A percentile compares a stretch with the other conserved stretches of the same genome.
These are phyloP conservation scores for Amborella trichopoda DNA, from an alignment of 164 flowering plant species.

Conservation along the genomic window DNA sequence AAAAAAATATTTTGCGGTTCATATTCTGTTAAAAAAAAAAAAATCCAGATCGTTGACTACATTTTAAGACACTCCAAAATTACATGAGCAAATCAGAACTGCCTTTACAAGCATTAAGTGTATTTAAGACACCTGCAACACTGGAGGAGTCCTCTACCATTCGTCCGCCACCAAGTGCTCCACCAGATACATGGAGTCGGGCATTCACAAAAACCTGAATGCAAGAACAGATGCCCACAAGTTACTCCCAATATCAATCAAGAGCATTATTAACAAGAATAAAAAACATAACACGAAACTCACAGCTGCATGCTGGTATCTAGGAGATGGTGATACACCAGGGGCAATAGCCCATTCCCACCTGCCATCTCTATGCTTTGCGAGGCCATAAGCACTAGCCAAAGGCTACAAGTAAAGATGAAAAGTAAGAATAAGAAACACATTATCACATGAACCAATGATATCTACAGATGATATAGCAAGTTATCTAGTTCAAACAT, in stretches of 20 bases:
- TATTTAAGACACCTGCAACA: conserved; percentile 79
- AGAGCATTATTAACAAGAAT: not conserved
- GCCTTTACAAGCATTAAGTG: too few relatives aligned
- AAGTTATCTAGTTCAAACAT: too few relatives aligned
- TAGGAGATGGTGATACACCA: conserved; percentile 98
- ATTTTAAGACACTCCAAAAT: too few relatives aligned
- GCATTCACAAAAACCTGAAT: conserved; percentile 98
- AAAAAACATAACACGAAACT: conserved; percentile 15
- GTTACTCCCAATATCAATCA: not conserved
- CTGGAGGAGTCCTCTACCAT: conserved; percentile 99
- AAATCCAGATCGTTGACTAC: too few relatives aligned
- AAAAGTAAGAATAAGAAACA: too few relatives aligned
- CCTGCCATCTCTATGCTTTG: conserved; percentile 98
- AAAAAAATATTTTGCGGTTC: too few relatives aligned
- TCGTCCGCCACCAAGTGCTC: conserved; percentile 99
- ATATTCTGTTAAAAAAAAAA: too few relatives aligned
- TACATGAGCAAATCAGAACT: too few relatives aligned
- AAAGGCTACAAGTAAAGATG: conserved; percentile 85
- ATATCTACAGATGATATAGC: too few relatives aligned
- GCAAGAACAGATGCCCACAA: not conserved
- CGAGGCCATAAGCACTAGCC: conserved; percentile 98
- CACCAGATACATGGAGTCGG: conserved; percentile 98
- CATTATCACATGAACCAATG: too few relatives aligned
- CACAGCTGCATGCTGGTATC: conserved; percentile 99
- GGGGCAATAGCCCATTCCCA: conserved; percentile 99